A percentile compares a stretch with the other conserved stretches of the same genome.
Evolutionary conservation across 1,284 basidiomycete genomes (phyloP).

Genomic region (Microbotryomycetes sp.): DNA sequence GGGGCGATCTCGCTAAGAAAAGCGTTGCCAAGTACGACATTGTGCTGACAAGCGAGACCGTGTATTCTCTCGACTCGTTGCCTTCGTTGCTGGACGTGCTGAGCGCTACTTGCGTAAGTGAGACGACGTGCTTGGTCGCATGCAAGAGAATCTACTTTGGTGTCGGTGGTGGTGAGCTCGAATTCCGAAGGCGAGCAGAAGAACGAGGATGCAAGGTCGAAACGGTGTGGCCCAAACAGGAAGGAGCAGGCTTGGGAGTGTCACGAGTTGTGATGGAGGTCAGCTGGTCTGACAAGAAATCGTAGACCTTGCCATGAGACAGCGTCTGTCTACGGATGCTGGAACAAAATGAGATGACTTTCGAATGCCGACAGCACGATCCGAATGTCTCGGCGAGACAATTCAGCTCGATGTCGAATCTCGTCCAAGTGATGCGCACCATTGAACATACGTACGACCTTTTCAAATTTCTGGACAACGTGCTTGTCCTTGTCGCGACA

Average conservation of each 20-base stretch:
- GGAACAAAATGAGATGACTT: slow-evolving; percentile 31
- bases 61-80: slow-evolving; percentile 69
- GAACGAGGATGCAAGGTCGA: slow-evolving; percentile 41
- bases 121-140: slow-evolving; percentile 58
- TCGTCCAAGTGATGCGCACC: slow-evolving; percentile 46
- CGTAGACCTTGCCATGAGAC: neutral
- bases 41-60: slow-evolving; percentile 84
- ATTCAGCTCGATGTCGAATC: slow-evolving; percentile 30
- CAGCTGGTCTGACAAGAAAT: slow-evolving; percentile 15
- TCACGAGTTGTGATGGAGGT: slow-evolving; percentile 35
- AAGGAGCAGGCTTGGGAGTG: slow-evolving; percentile 52
- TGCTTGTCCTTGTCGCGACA: slow-evolving; percentile 60
- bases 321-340: slow-evolving; percentile 10
- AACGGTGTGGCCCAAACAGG: slow-evolving; percentile 49
- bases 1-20: slow-evolving; percentile 47
- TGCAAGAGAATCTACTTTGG: slow-evolving; percentile 94
- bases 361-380: slow-evolving; percentile 28
- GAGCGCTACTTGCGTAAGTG: slow-evolving; percentile 5
- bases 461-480: slow-evolving; percentile 26
- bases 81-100: slow-evolving; percentile 56
- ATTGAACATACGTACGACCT: slow-evolving; percentile 50
- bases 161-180: slow-evolving; percentile 79
- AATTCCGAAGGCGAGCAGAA: slow-evolving; percentile 59
- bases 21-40: slow-evolving; percentile 53
- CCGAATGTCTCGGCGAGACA: slow-evolving; percentile 31